Conservation (phyloP, 345 rosid genomes). For the Euphorbia peplus region DNA sequence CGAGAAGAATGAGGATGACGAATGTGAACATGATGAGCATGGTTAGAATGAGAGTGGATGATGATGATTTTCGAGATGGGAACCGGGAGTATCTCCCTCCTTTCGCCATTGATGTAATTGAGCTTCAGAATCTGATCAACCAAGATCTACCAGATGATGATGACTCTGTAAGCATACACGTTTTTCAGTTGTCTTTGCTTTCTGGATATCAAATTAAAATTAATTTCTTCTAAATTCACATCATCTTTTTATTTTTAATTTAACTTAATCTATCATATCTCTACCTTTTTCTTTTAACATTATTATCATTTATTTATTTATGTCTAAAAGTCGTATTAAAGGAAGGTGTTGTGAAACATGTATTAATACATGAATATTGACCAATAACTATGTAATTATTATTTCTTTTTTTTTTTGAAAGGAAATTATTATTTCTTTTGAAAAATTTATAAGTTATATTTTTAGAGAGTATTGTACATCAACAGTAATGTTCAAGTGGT, state of each 20-base stretch:
- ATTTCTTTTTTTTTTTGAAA: too few species aligned
- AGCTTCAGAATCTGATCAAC: background rate
- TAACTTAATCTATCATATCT: background rate
- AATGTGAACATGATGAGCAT: conserved; percentile 57
- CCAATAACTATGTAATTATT: too few species aligned
- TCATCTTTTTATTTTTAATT: too few species aligned
- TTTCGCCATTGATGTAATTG: conserved; percentile 45
- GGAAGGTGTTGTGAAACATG: too few species aligned
- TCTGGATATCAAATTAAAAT: background rate
- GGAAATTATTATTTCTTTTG: too few species aligned
- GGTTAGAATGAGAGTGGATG: conserved; percentile 50
- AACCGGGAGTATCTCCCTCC: conserved; percentile 49
- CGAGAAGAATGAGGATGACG: conserved; percentile 63
- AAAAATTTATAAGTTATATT: too few species aligned
- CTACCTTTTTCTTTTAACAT: too few species aligned
- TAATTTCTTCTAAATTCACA: background rate
- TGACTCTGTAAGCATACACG: background rate
- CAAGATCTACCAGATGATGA: background rate
- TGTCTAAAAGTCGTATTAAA: too few species aligned
- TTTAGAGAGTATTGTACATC: too few species aligned
- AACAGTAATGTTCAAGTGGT: too few species aligned
- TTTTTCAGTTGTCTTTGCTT: background rate
- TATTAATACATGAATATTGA: too few species aligned
- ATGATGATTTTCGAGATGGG: conserved; percentile 53
- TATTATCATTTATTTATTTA: too few species aligned